Percentiles rank a stretch among this genome's conserved stretches.
Conservation (phyloP, 495 filamentous ascomycete species). For the Aspergillus sparsus region DNA sequence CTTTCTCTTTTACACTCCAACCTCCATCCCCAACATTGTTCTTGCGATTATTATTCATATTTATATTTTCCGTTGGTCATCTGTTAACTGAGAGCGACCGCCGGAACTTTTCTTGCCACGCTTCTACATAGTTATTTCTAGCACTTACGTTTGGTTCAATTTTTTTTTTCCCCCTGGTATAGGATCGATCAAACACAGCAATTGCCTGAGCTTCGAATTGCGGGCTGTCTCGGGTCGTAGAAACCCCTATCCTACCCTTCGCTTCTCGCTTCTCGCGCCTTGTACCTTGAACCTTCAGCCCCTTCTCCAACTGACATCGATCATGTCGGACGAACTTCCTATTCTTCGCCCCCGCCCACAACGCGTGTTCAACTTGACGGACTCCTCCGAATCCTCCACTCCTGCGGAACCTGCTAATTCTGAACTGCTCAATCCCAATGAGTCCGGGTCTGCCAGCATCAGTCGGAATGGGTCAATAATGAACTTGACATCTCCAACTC, state of each 20-base stretch:
- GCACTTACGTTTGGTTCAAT: not conserved
- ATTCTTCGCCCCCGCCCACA: slow-evolving; percentile 73
- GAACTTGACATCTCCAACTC: slow-evolving; percentile 85
- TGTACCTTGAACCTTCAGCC: not conserved
- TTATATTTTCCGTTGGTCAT: too few species aligned
- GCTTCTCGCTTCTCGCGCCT: not conserved
- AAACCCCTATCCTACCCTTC: not conserved
- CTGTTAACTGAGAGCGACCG: too few species aligned
- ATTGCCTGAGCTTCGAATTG: not conserved
- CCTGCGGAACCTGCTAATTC: slow-evolving; percentile 42
- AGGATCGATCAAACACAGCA: not conserved
- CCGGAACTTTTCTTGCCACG: not conserved
- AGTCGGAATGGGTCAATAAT: slow-evolving; percentile 74
- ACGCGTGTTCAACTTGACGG: slow-evolving; percentile 68
- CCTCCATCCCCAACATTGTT: too few species aligned
- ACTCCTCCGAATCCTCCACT: slow-evolving; percentile 53
- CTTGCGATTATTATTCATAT: too few species aligned
- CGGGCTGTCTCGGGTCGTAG: not conserved
- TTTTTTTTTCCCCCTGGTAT: not conserved
- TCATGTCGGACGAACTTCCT: slow-evolving; percentile 52
- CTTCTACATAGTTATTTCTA: not conserved
- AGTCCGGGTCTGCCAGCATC: slow-evolving; percentile 35
- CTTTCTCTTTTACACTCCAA: not conserved
- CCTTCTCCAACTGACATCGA: slow-evolving; percentile 1
- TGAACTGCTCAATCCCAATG: slow-evolving; percentile 37